Evolutionary conservation across 2,329 filamentous ascomycete species (phyloP), one percentile per base, ranked within the genome.

Genomic region (Colletotrichum sp.): DNA sequence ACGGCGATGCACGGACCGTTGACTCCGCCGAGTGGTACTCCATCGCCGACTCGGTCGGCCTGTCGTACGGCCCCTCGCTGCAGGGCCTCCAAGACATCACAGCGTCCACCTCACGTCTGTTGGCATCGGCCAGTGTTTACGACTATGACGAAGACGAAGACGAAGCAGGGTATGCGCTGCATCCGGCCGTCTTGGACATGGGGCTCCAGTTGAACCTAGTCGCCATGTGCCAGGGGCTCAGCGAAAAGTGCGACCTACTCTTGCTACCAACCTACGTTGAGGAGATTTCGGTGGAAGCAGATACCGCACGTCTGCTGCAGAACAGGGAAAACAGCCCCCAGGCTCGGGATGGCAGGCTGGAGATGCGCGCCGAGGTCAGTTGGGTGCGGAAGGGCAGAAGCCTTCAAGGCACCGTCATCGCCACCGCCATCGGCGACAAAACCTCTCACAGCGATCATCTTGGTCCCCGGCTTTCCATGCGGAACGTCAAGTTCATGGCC

Each of bases 211-310:
- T 68, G 7, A 59, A 59, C 22, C 48, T 68, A 6, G 66, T 68
- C 30, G 66, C 66, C 66, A 68, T 68, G 65, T 68, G 65, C 30
- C 65, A 68, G n/a, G 65, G 65, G 28, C 65, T 68, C 4, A 8
- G 65, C 19, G 19, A 27, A 27, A 68, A 36, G n/a, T 68, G 65
- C 28, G n/a, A 68, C 48, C 16, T 57, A 25, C 65, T 68, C 11
- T 27, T 68, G 48, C 8, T 68, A 8, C 65, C 65, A 57, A 68
- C 19, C 30, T 39, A 25, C 44, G n/a, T 68, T 3, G 19, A 55
- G 44, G 65, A 68, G 65, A 25, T 57, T 27, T n/a, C 3, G 1
- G 65, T 68, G 9, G n/a, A 22, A 36, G 48, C 65, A 57, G 65
- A 59, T 59, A 28, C 15, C 55, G 19, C 25, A 19, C 25, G 55